Evolutionary conservation across 108 stramenopile species (phyloP), one percentile per base, ranked within the genome.

Genomic region (Skeletonema menzelii): DNA sequence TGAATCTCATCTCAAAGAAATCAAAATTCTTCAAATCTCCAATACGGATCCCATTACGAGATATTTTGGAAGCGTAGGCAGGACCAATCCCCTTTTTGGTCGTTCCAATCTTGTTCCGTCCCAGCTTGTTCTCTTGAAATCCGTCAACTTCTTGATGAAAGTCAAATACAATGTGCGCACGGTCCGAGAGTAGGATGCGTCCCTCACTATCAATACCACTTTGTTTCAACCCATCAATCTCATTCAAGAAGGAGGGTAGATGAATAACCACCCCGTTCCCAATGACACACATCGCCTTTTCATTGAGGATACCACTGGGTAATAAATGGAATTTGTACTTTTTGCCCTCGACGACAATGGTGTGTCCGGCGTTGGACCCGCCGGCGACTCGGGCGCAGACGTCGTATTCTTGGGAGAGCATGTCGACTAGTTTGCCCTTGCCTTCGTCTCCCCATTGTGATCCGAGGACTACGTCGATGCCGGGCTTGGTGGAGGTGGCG

Each of bases 321-420:
- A 99, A 73, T 47, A 99, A 92, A 85, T 99, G 99, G 79, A 99
- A 99, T 78, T 98, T 98, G 93, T 98, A 99, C 80, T 98, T 98
- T 77, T 86, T 85, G 15, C 91, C 96, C 28, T 96, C 85, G 19
- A 96, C 97, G 14, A 97, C 96, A 73, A 99, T 96, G 69, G 97
- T 99, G 78, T 98, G 98, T 22, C 98, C 98, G 10, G 98, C 98
- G 87, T 98, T 98, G 65, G 94, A 92, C 59, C 97, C 97, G 26
- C 97, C 95, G 15, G 96, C 94, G 55, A 99, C 97, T 53, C 99
- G 97, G 14, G 96, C 97, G 79, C 97, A 96, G 67, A 98, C 92
- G 84, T 98, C 97, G 75, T 97, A 98, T 53, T 92, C 85, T 79
- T 93, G 88, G 68, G 87, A 86, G 22, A 97, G 85, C 56, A 98